Evolutionary conservation across 768 basidiomycete genomes (phyloP).

Genomic region (Podaxis sp.): DNA sequence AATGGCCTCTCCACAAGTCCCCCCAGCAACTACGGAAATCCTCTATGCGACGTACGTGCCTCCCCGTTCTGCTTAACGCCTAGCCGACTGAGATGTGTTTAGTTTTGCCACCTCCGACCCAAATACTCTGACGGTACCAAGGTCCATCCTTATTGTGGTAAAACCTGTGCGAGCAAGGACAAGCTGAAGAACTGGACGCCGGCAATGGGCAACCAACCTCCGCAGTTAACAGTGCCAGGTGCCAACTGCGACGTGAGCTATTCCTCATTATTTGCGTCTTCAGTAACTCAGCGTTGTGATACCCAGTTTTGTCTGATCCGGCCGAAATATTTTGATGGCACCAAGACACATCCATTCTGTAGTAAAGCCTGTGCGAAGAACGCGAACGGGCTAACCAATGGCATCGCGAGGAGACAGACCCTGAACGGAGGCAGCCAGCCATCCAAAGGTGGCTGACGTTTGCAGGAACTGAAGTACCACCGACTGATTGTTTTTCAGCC

Average conservation of each 20-base stretch:
- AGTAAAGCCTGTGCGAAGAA: constrained; percentile 61
- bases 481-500: constrained; percentile 2
- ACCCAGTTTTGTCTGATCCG: constrained; percentile 56
- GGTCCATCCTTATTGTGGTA: constrained; percentile 59
- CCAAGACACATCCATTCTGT: constrained; percentile 60
- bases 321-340: constrained; percentile 60
- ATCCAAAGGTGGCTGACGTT: constrained; percentile 19
- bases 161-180: constrained; percentile 52
- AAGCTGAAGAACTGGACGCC: constrained; percentile 25
- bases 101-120: constrained; percentile 58
- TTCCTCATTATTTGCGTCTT: background rate
- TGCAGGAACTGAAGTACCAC: background rate
- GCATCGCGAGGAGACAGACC: constrained; percentile 28
- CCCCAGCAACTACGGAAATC: constrained; percentile 30
- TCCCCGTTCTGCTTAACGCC: constrained; percentile 5
- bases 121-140: constrained; percentile 57
- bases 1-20: constrained; percentile 26
- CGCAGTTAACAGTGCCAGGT: constrained; percentile 9
- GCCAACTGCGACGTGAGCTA: constrained; percentile 20
- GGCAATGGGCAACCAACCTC: constrained; percentile 2
- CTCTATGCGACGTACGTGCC: constrained; percentile 51
- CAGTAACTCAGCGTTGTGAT: background rate
- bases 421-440: constrained; percentile 14
- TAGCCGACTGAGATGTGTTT: constrained; percentile 13
- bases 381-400: constrained; percentile 24